A percentile compares a stretch with the other conserved stretches of the same genome.
Evolutionary conservation across 306 rosid species (phyloP).

Genomic region (Cotoneaster glaucophyllus): DNA sequence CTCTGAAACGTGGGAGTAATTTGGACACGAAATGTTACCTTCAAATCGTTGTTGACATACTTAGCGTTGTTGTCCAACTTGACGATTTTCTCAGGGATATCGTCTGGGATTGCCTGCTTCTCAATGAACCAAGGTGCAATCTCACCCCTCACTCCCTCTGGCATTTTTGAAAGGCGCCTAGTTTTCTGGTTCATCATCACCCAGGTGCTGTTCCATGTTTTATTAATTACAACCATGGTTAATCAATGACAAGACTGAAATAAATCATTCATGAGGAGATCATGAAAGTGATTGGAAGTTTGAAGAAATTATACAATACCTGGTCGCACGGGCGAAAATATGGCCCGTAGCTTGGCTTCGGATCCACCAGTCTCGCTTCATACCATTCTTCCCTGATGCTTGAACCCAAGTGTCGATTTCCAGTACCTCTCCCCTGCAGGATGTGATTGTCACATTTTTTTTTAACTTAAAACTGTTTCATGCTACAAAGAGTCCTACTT

Average conservation of each 20-base stretch:
- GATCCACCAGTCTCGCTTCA: conserved; percentile 82
- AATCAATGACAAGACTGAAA: not conserved
- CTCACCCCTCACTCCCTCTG: conserved; percentile 82
- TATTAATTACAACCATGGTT: conserved; percentile 6
- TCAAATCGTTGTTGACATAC: conserved; percentile 50
- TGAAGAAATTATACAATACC: conserved; percentile 30
- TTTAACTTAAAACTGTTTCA: not conserved
- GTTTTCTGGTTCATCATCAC: conserved; percentile 93
- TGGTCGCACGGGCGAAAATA: conserved; percentile 68
- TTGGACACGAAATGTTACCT: conserved; percentile 35
- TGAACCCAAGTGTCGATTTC: conserved; percentile 97
- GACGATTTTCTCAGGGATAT: conserved; percentile 50
- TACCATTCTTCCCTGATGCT: conserved; percentile 94
- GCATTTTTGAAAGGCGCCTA: conserved; percentile 89
- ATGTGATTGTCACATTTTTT: not conserved
- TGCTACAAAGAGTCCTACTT: not conserved
- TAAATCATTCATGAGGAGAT: too few relatives aligned
- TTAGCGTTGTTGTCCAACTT: conserved; percentile 68
- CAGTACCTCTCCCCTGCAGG: conserved; percentile 79
- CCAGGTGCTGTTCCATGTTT: conserved; percentile 69
- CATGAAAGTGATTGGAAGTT: not conserved
- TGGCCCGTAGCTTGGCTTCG: conserved; percentile 76
- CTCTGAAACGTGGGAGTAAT: conserved; percentile 1
- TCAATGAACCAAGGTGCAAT: conserved; percentile 80
- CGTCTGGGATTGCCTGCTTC: conserved; percentile 73